These are phyloP conservation scores for Penicillium dipodomyicola DNA, from an alignment of 495 filamentous ascomycete genomes.

Conservation along the genomic window DNA sequence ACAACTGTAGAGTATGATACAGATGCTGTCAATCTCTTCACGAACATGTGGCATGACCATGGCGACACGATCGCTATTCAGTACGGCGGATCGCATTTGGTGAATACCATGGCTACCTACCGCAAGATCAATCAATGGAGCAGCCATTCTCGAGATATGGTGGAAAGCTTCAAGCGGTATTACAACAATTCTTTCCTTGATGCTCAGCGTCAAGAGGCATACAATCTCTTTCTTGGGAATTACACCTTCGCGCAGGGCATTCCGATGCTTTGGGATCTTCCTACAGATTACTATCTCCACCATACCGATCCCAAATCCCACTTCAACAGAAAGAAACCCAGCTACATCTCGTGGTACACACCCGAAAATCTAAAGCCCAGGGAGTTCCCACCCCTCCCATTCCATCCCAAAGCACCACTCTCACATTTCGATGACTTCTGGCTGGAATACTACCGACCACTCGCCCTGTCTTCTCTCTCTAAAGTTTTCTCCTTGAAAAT, in stretches of 20 bases:
- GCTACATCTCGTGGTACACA: conserved; percentile 85
- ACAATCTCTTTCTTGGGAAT: conserved; percentile 96
- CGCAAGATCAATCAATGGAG: conserved; percentile 99
- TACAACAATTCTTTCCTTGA: conserved; percentile 99
- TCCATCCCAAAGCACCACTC: conserved; percentile 53
- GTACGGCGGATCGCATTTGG: conserved; percentile 94
- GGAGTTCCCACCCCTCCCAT: conserved; percentile 53
- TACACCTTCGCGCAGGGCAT: conserved; percentile 89
- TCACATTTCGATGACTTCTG: conserved; percentile 89
- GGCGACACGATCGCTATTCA: conserved; percentile 97
- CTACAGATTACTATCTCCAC: conserved; percentile 95
- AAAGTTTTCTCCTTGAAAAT: conserved; percentile 90
- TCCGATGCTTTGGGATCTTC: conserved; percentile 96
- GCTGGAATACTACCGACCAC: conserved; percentile 95
- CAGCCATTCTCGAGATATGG: conserved; percentile 95
- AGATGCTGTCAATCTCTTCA: conserved; percentile 92
- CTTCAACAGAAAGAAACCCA: conserved; percentile 60
- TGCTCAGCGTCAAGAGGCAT: conserved; percentile 93
- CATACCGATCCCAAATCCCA: conserved; percentile 77
- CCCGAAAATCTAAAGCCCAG: conserved; percentile 66
- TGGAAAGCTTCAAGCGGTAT: conserved; percentile 98
- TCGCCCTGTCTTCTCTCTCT: conserved; percentile 75
- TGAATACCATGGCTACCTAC: conserved; percentile 99
- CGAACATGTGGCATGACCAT: conserved; percentile 93
- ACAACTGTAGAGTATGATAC: conserved; percentile 88